Evolutionary conservation across 1,139 yeast genomes (phyloP).

Genomic region (Meyerozyma guilliermondii): DNA sequence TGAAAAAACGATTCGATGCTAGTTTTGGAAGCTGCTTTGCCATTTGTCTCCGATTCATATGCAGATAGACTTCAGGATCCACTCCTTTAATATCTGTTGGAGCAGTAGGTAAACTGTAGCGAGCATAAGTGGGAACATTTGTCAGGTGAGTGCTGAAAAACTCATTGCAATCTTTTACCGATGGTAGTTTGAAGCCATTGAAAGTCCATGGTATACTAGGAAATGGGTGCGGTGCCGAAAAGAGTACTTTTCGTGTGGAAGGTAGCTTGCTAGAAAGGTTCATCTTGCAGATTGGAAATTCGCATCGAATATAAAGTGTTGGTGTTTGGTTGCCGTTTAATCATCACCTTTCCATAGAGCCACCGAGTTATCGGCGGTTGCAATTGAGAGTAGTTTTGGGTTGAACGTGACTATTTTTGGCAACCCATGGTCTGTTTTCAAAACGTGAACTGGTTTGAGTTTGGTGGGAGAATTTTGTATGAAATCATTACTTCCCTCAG

Average conservation of each 20-base stretch:
- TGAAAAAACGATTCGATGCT: conserved; percentile 17
- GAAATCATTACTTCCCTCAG: conserved; percentile 16
- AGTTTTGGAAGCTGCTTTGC: conserved; percentile 18
- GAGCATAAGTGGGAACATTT: neutral
- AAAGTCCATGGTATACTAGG: neutral
- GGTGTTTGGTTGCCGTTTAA: neutral
- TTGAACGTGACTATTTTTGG: conserved; percentile 71
- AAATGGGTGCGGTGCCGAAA: conserved; percentile 2
- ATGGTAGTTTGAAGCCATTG: neutral
- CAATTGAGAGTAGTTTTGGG: conserved; percentile 72
- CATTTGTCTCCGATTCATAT: conserved; percentile 11
- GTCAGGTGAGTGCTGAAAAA: neutral
- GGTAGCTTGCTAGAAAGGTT: neutral
- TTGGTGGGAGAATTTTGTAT: conserved; percentile 11
- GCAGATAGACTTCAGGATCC: conserved; percentile 20
- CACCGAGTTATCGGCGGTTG: conserved; percentile 68
- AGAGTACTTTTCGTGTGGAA: neutral
- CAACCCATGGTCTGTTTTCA: conserved; percentile 25
- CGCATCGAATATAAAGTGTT: neutral
- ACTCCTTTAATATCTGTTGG: conserved; percentile 37
- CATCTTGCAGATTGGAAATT: neutral
- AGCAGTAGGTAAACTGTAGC: conserved; percentile 17
- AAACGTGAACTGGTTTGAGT: conserved; percentile 20
- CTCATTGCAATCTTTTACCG: neutral
- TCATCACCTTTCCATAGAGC: conserved; percentile 34